Base-by-base conservation (phyloP, 306 rosid genomes). In the Crotalaria pallida region DNA sequence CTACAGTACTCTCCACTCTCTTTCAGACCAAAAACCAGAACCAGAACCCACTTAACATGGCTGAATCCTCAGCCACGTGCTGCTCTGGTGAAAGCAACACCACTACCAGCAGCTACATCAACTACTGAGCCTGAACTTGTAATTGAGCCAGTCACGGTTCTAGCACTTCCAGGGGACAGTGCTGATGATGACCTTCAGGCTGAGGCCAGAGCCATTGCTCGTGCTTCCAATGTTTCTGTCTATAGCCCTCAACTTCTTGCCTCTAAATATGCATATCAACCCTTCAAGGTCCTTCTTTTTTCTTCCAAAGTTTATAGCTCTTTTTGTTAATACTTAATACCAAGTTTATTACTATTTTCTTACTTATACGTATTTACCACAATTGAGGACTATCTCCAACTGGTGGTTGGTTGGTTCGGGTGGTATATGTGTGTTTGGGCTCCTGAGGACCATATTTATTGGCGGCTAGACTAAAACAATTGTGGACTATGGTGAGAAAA, bases 141-240 rank as follows among this genome's bases (percentile, higher is more conserved):
- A 76, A 71, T 80, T 67, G 72, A n/a, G 3, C 58, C 88, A 13
- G 33, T 60, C 23, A 69, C 27, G 80, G 80, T 66, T 44, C 50
- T 67, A 7, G 73, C 78, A 18, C 31, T 78, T 22, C 72, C 80
- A 29, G 79, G 19, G 4, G 77, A 77, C 53, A 87, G 88, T 33
- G 75, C 86, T 26, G 82, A 83, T 26, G 82, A 83, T 31, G 96
- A 88, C 34, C 40, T 88, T 34, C 88, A 85, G 79, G 96, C 98
- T 1, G 94, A 93, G 82, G 71, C 87, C 5, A 79, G 86, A 75
- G 98, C 96, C 11, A 12, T 87, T 84, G 55, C 82, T 23, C 96
- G 96, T 75, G 96, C 96, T 40, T 66, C 66, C 24, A 69, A 79
- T 76, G 93, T 92, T 41, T 77, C 98, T 60, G 41, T 87, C 34